These are phyloP conservation scores for Limtongozyma cylindracea DNA, from an alignment of 805 yeast species.

Conservation along the genomic window DNA sequence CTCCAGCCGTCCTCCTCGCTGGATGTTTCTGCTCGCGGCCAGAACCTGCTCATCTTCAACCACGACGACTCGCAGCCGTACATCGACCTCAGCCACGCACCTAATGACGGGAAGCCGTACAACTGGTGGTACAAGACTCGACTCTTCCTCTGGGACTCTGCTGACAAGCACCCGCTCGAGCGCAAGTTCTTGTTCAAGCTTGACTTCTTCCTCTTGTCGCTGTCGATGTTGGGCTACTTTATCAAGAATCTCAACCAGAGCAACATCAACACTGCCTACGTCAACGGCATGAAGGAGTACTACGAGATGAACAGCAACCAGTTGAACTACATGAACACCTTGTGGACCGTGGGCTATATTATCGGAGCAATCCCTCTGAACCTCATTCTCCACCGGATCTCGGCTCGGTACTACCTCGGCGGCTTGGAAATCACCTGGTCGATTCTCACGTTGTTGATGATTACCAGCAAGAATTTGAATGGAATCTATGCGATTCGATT, in stretches of 20 bases:
- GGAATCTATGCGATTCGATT: constrained; percentile 3
- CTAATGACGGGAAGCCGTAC: too few relatives aligned
- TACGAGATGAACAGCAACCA: constrained; percentile 3
- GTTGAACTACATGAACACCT: constrained; percentile 3
- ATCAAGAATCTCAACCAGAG: constrained; percentile 4
- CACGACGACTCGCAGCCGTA: too few relatives aligned
- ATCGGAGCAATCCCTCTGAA: constrained; percentile 3
- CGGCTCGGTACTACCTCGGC: constrained; percentile 19
- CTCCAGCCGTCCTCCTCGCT: too few relatives aligned
- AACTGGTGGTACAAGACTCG: constrained; percentile 5
- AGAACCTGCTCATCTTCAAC: too few relatives aligned
- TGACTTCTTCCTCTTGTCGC: constrained; percentile 4
- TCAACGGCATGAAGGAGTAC: constrained; percentile 4
- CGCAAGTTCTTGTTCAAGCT: constrained; percentile 9
- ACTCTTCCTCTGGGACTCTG: constrained; percentile 11
- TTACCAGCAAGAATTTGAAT: constrained; percentile 2
- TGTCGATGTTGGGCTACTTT: constrained; percentile 4
- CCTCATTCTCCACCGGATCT: constrained; percentile 6
- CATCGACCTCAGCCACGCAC: too few relatives aligned
- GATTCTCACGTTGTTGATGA: constrained; percentile 6
- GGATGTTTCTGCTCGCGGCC: too few relatives aligned
- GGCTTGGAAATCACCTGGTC: constrained; percentile 19
- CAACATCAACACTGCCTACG: constrained; percentile 3
- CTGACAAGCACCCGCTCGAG: constrained; percentile 12
- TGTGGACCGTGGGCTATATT: constrained; percentile 3